Conservation (phyloP, 495 filamentous ascomycete genomes). For the Terfezia claveryi region DNA sequence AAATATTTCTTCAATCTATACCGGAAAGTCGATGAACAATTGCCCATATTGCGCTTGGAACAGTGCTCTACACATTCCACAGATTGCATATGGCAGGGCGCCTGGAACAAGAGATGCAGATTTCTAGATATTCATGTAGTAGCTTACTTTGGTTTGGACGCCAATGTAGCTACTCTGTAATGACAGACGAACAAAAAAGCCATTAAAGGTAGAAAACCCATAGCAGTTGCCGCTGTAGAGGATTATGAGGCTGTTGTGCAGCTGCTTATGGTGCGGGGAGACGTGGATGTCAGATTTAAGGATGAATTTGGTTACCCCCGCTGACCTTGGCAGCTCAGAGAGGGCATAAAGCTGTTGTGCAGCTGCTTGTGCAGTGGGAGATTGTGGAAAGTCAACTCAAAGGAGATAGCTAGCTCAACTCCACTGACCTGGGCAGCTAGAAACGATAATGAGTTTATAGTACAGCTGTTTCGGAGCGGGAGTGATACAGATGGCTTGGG, state of each 20-base stretch:
- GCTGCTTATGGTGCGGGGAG: slow-evolving; percentile 10
- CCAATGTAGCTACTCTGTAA: not conserved
- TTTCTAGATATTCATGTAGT: not conserved
- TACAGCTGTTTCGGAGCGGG: not conserved
- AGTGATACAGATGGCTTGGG: not conserved
- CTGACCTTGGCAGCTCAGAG: slow-evolving; percentile 3
- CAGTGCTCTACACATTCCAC: no score
- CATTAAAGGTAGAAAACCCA: not conserved
- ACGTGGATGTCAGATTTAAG: slow-evolving; percentile 5
- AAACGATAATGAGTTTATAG: not conserved
- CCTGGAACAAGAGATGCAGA: not conserved
- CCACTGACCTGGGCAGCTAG: not conserved
- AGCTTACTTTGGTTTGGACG: not conserved
- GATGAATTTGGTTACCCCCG: slow-evolving; percentile 14
- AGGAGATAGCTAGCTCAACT: not conserved
- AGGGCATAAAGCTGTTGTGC: not conserved
- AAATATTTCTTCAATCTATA: not conserved
- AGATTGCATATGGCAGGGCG: not conserved
- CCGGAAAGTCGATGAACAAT: no score
- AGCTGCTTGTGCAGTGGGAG: slow-evolving; percentile 10
- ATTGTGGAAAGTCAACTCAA: slow-evolving; percentile 2
- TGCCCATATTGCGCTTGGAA: no score
- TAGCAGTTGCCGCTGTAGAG: slow-evolving; percentile 8
- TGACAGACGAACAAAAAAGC: not conserved
- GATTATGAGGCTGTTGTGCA: slow-evolving; percentile 13